phyloP scores from a whole-genome alignment of 2,329 filamentous ascomycete genomes.

The Neocucurbitaria cava region DNA sequence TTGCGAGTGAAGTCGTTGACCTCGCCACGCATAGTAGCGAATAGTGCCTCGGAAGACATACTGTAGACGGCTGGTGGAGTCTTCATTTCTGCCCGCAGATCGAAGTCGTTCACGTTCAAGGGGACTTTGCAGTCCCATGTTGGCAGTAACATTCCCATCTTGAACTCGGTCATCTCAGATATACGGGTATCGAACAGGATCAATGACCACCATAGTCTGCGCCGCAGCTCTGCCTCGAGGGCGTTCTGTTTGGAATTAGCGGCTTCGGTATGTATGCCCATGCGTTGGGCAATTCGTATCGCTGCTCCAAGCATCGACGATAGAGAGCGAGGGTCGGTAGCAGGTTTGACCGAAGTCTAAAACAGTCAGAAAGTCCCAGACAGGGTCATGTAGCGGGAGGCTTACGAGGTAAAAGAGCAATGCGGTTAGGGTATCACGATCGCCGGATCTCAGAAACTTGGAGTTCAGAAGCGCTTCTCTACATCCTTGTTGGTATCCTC shows the following conservation, averaged over 20 bases:
- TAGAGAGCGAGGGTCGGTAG: conserved; percentile 53
- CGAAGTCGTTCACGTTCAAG: conserved; percentile 60
- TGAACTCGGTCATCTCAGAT: conserved; percentile 61
- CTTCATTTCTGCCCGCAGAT: conserved; percentile 51
- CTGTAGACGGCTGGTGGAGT: conserved; percentile 48
- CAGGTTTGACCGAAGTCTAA: conserved; percentile 62
- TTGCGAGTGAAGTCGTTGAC: conserved; percentile 53
- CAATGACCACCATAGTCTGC: conserved; percentile 68
- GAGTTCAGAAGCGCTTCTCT: conserved; percentile 67
- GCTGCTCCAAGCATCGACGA: conserved; percentile 66
- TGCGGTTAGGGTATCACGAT: conserved; percentile 61
- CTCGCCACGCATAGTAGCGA: conserved; percentile 58
- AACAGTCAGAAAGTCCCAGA: conserved; percentile 33
- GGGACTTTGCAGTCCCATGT: conserved; percentile 58
- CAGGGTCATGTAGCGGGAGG: conserved; percentile 6
- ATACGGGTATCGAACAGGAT: conserved; percentile 64
- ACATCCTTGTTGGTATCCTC: conserved; percentile 65
- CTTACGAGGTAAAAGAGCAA: conserved; percentile 62
- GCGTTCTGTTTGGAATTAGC: conserved; percentile 56
- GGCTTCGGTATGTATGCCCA: conserved; percentile 67
- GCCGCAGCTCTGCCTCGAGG: conserved; percentile 66
- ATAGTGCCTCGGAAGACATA: conserved; percentile 62
- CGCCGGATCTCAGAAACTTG: conserved; percentile 64
- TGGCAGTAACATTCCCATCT: conserved; percentile 56
- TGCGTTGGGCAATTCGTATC: conserved; percentile 65